Conservation (phyloP, 2,329 filamentous ascomycete species). For the Lachnellula cervina region DNA sequence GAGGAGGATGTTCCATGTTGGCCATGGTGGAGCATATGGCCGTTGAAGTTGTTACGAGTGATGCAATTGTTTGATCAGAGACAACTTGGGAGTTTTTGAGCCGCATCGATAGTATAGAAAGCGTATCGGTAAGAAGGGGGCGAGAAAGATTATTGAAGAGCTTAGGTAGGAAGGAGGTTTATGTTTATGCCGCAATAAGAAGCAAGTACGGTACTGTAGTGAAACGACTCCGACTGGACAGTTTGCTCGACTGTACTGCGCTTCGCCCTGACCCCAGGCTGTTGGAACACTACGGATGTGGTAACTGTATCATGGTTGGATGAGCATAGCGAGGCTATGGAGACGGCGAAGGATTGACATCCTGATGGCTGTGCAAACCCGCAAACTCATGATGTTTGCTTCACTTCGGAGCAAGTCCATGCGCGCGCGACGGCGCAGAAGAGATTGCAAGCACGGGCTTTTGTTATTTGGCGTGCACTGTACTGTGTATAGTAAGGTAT, state of each 20-base stretch:
- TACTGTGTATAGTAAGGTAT: background rate
- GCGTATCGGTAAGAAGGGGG: background rate
- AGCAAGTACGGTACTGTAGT: background rate
- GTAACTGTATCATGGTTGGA: background rate
- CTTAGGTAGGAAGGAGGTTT: background rate
- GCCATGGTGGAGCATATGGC: slow-evolving; percentile 12
- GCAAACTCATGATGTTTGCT: background rate
- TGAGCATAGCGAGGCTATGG: background rate
- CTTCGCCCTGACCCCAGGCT: slow-evolving; percentile 5
- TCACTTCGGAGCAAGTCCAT: background rate
- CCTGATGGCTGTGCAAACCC: slow-evolving; percentile 13
- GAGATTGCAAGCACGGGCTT: slow-evolving; percentile 7
- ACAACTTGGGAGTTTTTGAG: background rate
- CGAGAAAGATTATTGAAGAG: slow-evolving; percentile 1
- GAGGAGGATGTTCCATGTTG: slow-evolving; percentile 13
- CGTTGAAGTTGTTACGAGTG: background rate
- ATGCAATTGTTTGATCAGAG: background rate
- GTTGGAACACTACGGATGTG: slow-evolving; percentile 1
- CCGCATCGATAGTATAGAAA: slow-evolving; percentile 2
- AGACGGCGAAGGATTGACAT: slow-evolving; percentile 13
- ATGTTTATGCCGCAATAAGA: slow-evolving; percentile 4
- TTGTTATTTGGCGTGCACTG: background rate
- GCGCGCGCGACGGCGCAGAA: slow-evolving; percentile 7
- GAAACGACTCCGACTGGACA: background rate
- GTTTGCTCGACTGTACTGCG: background rate